Conservation (phyloP, 192 early-diverging fungal species). For the Linnemannia elongata region DNA sequence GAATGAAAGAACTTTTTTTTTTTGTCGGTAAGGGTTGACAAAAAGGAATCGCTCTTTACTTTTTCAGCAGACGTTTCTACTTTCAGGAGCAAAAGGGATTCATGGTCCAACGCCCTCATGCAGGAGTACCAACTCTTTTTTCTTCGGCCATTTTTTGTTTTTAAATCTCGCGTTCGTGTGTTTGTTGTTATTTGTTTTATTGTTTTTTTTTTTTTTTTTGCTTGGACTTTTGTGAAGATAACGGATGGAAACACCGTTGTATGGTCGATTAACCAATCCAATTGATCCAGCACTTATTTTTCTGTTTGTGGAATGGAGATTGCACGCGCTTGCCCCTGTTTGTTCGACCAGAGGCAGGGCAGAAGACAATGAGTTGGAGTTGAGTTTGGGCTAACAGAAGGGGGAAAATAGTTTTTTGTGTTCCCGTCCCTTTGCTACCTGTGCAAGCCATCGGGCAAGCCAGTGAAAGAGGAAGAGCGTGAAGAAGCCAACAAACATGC, state of each 20-base stretch:
- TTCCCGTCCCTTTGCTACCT: not conserved
- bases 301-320: not conserved
- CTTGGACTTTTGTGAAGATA: not conserved
- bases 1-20: not conserved
- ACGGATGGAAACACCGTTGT: not conserved
- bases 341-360: not conserved
- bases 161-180: not conserved
- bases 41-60: not conserved
- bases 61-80: not conserved
- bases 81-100: not conserved
- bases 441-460: not conserved
- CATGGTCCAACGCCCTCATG: not conserved
- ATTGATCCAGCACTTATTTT: not conserved
- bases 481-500: not conserved
- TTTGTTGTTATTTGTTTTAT: too few species aligned
- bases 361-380: not conserved
- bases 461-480: not conserved
- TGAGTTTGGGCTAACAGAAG: not conserved
- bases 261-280: constrained; percentile 2
- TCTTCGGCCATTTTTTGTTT: too few species aligned
- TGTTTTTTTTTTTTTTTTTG: not conserved
- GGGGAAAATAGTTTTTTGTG: not conserved
- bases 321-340: not conserved
- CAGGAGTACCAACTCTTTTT: not conserved
- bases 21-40: not conserved